Evolutionary conservation across 176 grass and related monocot species (phyloP).

Genomic region (Neostapfia colusana): DNA sequence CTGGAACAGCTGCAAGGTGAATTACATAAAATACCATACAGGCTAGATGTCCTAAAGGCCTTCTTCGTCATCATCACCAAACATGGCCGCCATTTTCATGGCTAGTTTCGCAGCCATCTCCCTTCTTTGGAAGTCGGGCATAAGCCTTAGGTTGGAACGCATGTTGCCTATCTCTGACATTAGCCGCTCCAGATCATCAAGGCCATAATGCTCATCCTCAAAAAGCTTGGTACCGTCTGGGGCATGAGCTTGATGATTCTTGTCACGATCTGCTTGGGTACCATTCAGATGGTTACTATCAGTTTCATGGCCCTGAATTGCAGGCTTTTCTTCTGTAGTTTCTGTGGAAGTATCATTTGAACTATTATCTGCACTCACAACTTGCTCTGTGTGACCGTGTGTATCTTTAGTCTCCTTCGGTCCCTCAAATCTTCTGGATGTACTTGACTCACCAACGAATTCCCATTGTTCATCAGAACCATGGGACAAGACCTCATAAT

Average conservation of each 20-base stretch:
- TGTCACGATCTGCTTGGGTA: slow-evolving; percentile 11
- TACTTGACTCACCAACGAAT: slow-evolving; percentile 50
- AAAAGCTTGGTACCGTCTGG: slow-evolving; percentile 15
- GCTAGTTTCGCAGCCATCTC: slow-evolving; percentile 85
- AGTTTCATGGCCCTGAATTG: slow-evolving; percentile 7
- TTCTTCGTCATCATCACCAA: slow-evolving; percentile 71
- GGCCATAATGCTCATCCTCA: slow-evolving; percentile 68
- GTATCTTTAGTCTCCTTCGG: slow-evolving; percentile 38
- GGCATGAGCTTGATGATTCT: slow-evolving; percentile 32
- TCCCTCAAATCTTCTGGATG: slow-evolving; percentile 48
- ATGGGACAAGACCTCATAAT: slow-evolving; percentile 87
- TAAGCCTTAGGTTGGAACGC: slow-evolving; percentile 77
- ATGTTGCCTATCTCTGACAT: slow-evolving; percentile 90
- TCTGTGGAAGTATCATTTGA: slow-evolving; percentile 31
- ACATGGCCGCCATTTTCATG: slow-evolving; percentile 92
- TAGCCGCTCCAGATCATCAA: slow-evolving; percentile 77
- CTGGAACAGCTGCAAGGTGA: neutral
- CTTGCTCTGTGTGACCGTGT: slow-evolving; percentile 26
- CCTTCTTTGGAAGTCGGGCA: slow-evolving; percentile 90
- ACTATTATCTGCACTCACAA: slow-evolving; percentile 15
- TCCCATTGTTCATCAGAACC: slow-evolving; percentile 86
- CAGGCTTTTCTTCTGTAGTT: slow-evolving; percentile 21
- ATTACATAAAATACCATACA: neutral
- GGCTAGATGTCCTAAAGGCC: slow-evolving; percentile 38
- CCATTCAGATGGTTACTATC: slow-evolving; percentile 13